Evolutionary conservation across 352 stramenopile genomes (phyloP).

Genomic region (Phytophthora ohioensis): DNA sequence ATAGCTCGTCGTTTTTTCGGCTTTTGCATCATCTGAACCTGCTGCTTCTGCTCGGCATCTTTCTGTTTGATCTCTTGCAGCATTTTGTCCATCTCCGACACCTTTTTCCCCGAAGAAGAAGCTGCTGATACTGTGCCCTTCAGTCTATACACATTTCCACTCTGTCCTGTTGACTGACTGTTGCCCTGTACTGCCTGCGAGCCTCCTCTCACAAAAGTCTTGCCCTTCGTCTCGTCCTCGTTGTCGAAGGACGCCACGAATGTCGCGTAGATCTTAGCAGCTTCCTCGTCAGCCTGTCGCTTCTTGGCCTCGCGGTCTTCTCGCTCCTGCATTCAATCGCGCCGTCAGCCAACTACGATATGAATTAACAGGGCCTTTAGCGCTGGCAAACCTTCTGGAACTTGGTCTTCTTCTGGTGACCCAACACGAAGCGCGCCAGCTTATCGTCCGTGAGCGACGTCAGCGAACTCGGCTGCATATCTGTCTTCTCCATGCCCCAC

Average conservation of each 20-base stretch:
- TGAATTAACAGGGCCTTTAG: conserved; percentile 6
- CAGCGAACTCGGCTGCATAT: conserved; percentile 80
- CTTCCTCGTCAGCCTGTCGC: conserved; percentile 85
- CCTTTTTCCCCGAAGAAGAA: conserved; percentile 32
- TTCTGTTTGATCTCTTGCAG: conserved; percentile 80
- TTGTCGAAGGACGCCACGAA: conserved; percentile 93
- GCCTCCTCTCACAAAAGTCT: conserved; percentile 67
- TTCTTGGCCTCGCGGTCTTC: conserved; percentile 88
- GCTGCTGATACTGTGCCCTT: conserved; percentile 26
- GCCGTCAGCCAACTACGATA: conserved; percentile 18
- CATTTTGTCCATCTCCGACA: conserved; percentile 77
- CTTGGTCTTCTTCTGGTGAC: conserved; percentile 88
- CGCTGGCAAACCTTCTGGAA: conserved; percentile 74
- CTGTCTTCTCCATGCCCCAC: conserved; percentile 69
- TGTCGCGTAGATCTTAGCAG: conserved; percentile 87
- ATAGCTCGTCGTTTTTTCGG: conserved; percentile 78
- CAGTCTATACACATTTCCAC: conserved; percentile 47
- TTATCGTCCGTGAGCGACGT: conserved; percentile 79
- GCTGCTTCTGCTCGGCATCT: conserved; percentile 36
- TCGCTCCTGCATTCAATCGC: conserved; percentile 49
- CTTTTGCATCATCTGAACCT: conserved; percentile 20
- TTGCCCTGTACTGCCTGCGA: conserved; percentile 6
- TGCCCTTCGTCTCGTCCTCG: conserved; percentile 65
- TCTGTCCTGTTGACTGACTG: conserved; percentile 6
- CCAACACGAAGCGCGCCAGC: conserved; percentile 79